Percentiles rank a stretch among this genome's conserved stretches.
phyloP scores from a whole-genome alignment of 202 grass and related monocot species.

The Sporobolus alterniflorus region DNA sequence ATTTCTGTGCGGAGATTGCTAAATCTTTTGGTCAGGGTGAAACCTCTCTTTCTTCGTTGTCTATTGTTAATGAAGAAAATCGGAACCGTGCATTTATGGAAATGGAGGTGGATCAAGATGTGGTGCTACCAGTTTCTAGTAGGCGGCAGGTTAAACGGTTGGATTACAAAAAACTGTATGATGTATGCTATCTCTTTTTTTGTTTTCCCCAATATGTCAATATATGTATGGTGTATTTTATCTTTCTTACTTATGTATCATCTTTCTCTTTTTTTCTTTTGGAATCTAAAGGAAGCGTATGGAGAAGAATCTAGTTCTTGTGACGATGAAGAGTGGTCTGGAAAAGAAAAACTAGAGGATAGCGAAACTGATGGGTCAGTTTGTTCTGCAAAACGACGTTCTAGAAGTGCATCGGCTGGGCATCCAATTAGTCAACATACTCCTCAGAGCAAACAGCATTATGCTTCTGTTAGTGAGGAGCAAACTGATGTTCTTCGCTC shows the following conservation, averaged over 20 bases:
- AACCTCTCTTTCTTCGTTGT: slow-evolving; percentile 35
- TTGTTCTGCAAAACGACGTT: slow-evolving; percentile 36
- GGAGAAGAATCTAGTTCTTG: slow-evolving; percentile 68
- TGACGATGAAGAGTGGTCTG: slow-evolving; percentile 87
- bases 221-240: slow-evolving; percentile 25
- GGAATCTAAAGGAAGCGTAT: slow-evolving; percentile 70
- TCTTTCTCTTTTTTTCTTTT: slow-evolving; percentile 24
- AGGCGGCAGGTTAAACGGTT: slow-evolving; percentile 70
- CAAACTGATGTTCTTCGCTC: slow-evolving; percentile 34
- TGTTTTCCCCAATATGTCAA: slow-evolving; percentile 2
- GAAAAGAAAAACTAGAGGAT: slow-evolving; percentile 55
- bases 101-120: slow-evolving; percentile 46
- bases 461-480: slow-evolving; percentile 32
- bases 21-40: slow-evolving; percentile 56
- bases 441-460: background rate
- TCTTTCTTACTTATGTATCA: slow-evolving; percentile 28
- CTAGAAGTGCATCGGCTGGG: slow-evolving; percentile 32
- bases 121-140: slow-evolving; percentile 46
- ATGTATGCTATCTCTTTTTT: slow-evolving; percentile 58
- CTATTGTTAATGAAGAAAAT: slow-evolving; percentile 20
- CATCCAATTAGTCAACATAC: slow-evolving; percentile 35
- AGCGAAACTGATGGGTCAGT: slow-evolving; percentile 29
- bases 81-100: slow-evolving; percentile 21
- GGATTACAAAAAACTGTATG: slow-evolving; percentile 90
- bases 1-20: slow-evolving; percentile 85